Base-by-base conservation (phyloP, 2,329 filamentous ascomycete genomes). In the Helotiales sp. region DNA sequence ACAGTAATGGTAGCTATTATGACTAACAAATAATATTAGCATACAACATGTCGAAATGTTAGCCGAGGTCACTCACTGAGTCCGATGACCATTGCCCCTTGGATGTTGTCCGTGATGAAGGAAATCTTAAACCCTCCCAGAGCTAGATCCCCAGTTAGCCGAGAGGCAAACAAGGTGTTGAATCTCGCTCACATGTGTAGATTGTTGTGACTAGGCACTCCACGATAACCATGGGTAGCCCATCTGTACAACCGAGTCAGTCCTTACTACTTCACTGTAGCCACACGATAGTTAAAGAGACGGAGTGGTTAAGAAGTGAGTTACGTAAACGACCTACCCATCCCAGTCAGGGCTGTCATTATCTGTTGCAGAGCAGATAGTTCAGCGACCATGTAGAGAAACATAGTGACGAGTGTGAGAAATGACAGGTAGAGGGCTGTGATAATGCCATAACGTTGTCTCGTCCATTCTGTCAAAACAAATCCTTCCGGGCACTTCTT, bases 381-480 rank as follows among this genome's bases (percentile, higher is more conserved):
- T 81, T 96, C 92, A 22, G 91, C 88, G 28, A 95, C 89, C 92
- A 96, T 95, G 83, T 95, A 96, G 61, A 96, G 79, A 78, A 95
- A 96, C 73, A 96, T 85, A 1, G 92, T 95, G 59, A 93, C 88
- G 59, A 95, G 83, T 52, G 91, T 93, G 81, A 94, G 83, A 74
- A 91, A 85, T 77, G 91, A 93, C 69, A 96, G 83, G 76, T 92
- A 95, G 43, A 94, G 80, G 62, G 89, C 90, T 6, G 90, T 84
- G 37, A 89, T 77, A 2, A 85, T 77, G 20, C 92, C 93, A 79
- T 93, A 96, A 68, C 92, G 86, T 80, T 93, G 89, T 66, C 91
- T 85, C 22, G 91, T 91, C 92, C 92, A 96, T 77, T 95, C 91
- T 0, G 92, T 96, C 70, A 96, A 80, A 60, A 96, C 91, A 72